Percentiles rank a stretch among this genome's conserved stretches.
phyloP scores from a whole-genome alignment of 108 stramenopile species.

The Cyclostephanos invisitatus region DNA sequence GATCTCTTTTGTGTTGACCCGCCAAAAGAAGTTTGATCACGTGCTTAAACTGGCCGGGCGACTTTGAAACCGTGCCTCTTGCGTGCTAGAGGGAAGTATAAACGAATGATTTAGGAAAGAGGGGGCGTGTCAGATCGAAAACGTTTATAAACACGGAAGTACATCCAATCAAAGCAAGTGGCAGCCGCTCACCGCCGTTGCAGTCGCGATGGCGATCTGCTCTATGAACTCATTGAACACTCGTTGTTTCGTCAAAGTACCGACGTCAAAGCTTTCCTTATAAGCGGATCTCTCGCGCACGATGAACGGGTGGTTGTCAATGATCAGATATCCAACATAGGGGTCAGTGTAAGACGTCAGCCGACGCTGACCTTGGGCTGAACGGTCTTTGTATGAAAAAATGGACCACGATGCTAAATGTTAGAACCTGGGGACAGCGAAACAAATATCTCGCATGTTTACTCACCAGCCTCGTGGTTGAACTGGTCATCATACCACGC shows the following conservation, averaged over 20 bases:
- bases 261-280: constrained; percentile 51
- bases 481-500: constrained; percentile 65
- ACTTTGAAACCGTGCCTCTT: constrained; percentile 59
- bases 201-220: constrained; percentile 57
- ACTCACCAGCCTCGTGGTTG: constrained; percentile 41
- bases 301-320: constrained; percentile 44
- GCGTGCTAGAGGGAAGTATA: constrained; percentile 32
- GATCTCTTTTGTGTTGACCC: constrained; percentile 28
- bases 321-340: constrained; percentile 54
- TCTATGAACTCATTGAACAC: constrained; percentile 56
- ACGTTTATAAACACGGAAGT: neutral
- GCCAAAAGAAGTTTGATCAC: constrained; percentile 53
- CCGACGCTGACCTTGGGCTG: constrained; percentile 52
- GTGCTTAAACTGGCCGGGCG: constrained; percentile 68
- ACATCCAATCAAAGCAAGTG: neutral
- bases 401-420: neutral
- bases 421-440: too few relatives aligned
- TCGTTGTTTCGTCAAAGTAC: constrained; percentile 21
- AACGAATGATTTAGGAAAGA: neutral
- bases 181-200: constrained; percentile 42
- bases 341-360: constrained; percentile 71
- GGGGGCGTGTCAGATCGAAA: neutral
- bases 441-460: neutral
- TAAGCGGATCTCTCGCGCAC: constrained; percentile 69
- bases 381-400: constrained; percentile 27